phyloP scores from a whole-genome alignment of 371 early-diverging fungal genomes.

The Mortierella polycephala region DNA sequence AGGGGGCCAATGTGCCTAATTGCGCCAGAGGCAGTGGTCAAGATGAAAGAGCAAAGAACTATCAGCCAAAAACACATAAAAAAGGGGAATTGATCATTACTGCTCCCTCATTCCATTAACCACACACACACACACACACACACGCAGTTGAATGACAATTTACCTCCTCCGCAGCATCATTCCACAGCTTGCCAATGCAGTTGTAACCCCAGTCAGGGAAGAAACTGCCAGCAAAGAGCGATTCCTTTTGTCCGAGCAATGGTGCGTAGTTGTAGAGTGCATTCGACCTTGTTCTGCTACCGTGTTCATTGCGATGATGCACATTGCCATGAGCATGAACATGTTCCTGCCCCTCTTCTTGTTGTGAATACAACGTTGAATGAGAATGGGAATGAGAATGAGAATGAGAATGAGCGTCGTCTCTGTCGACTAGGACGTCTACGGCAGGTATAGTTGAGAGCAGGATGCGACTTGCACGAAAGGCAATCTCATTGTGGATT shows the following conservation, averaged over 20 bases:
- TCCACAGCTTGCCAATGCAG: conserved; percentile 56
- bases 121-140: too few species aligned
- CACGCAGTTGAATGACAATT: not conserved
- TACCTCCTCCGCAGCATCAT: conserved; percentile 38
- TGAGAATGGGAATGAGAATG: conserved; percentile 6
- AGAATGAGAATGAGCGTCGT: conserved; percentile 7
- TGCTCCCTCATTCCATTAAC: too few species aligned
- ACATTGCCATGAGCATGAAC: not conserved
- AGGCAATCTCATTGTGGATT: conserved; percentile 66
- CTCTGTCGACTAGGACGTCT: not conserved
- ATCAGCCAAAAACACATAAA: not conserved
- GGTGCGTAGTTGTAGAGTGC: conserved; percentile 15
- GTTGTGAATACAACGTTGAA: not conserved
- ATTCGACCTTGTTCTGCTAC: conserved; percentile 1
- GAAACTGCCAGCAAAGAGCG: conserved; percentile 81
- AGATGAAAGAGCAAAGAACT: not conserved
- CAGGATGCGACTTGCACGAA: conserved; percentile 61
- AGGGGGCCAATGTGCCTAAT: conserved; percentile 86
- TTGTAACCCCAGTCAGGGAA: conserved; percentile 89
- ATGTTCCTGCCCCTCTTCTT: not conserved
- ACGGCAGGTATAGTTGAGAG: conserved; percentile 4
- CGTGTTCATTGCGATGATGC: not conserved
- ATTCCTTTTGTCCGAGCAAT: conserved; percentile 59
- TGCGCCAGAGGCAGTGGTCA: not conserved
- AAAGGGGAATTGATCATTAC: not conserved